Conservation (phyloP, 2,329 filamentous ascomycete species). For the Thermomyces lanuginosus region DNA sequence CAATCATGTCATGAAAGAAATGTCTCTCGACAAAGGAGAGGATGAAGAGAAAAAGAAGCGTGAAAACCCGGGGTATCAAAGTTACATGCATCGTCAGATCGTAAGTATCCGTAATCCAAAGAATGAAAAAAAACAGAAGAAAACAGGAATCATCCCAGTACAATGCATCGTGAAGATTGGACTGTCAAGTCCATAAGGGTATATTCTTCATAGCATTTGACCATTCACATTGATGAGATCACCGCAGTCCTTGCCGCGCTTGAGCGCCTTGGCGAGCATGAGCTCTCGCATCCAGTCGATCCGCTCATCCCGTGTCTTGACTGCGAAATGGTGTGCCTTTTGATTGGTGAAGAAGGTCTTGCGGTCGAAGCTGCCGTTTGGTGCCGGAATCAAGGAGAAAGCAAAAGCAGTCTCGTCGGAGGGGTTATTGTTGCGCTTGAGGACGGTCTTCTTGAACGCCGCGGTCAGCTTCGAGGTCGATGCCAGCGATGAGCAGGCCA, state of each 20-base stretch:
- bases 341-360: slow-evolving; percentile 29
- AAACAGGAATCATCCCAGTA: too few relatives aligned
- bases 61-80: too few relatives aligned
- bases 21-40: too few relatives aligned
- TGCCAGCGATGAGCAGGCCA: slow-evolving; percentile 53
- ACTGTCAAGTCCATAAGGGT: too few relatives aligned
- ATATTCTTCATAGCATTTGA: too few relatives aligned
- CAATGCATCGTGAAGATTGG: too few relatives aligned
- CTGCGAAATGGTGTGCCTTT: slow-evolving; percentile 90
- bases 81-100: too few relatives aligned
- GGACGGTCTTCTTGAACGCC: slow-evolving; percentile 51
- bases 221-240: slow-evolving; percentile 16
- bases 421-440: slow-evolving; percentile 26
- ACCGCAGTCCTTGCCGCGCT: slow-evolving; percentile 16
- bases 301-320: slow-evolving; percentile 68
- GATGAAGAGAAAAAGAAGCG: too few relatives aligned
- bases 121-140: too few relatives aligned
- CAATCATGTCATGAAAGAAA: too few relatives aligned
- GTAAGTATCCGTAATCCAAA: too few relatives aligned
- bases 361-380: slow-evolving; percentile 26
- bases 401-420: slow-evolving; percentile 21
- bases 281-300: slow-evolving; percentile 63
- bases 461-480: slow-evolving; percentile 68
- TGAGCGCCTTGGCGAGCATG: slow-evolving; percentile 30
- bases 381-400: slow-evolving; percentile 27